Evolutionary conservation across 345 rosid species (phyloP).

Genomic region (Garcia nutans): DNA sequence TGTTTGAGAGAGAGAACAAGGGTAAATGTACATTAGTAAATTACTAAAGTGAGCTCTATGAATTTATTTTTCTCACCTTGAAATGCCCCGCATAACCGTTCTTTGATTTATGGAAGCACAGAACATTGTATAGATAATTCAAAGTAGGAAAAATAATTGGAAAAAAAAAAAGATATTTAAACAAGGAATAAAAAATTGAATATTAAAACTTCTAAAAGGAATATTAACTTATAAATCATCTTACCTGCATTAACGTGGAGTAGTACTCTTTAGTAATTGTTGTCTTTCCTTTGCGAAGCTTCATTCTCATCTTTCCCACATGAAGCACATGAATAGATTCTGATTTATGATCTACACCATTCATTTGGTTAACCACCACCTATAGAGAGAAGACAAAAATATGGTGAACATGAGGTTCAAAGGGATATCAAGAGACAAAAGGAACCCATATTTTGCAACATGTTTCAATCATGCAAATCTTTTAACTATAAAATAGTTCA

Average conservation of each 20-base stretch:
- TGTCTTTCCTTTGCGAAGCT: conserved; percentile 73
- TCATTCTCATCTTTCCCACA: conserved; percentile 96
- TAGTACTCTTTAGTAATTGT: conserved; percentile 82
- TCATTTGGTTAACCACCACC: conserved; percentile 83
- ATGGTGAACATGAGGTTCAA: background rate
- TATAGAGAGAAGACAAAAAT: conserved; percentile 18
- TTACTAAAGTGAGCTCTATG: background rate
- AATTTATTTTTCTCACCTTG: background rate
- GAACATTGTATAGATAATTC: background rate
- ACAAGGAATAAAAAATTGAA: background rate
- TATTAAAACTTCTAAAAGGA: background rate
- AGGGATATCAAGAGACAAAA: background rate
- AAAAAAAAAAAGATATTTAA: background rate
- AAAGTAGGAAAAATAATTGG: background rate
- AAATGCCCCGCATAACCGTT: background rate
- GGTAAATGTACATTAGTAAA: background rate
- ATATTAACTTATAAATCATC: background rate
- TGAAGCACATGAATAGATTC: conserved; percentile 85
- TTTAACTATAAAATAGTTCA: too few species aligned
- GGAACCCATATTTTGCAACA: background rate
- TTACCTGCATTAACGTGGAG: conserved; percentile 87
- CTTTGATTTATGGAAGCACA: background rate
- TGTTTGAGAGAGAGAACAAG: background rate
- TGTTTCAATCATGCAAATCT: background rate
- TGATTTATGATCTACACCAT: conserved; percentile 61